A percentile compares a stretch with the other conserved stretches of the same genome.
phyloP scores from a whole-genome alignment of 1,284 basidiomycete genomes.

The Tausonia pullulans region DNA sequence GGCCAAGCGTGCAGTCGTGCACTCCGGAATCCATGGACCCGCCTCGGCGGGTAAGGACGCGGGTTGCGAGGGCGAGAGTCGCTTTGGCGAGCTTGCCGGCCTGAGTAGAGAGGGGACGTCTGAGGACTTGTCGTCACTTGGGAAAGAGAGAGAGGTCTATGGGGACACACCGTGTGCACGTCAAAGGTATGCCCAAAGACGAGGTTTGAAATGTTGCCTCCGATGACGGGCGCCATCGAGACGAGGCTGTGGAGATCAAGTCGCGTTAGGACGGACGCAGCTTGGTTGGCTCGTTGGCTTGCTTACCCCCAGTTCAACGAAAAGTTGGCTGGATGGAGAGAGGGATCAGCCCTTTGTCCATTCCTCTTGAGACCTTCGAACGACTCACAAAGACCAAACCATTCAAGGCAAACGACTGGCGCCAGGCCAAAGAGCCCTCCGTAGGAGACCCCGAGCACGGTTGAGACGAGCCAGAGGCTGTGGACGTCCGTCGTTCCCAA shows the following conservation, averaged over 20 bases:
- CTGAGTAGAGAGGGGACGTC: background rate
- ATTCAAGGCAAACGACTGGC: conserved; percentile 68
- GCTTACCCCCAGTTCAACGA: conserved; percentile 71
- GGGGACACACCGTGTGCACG: conserved; percentile 33
- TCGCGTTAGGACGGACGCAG: conserved; percentile 45
- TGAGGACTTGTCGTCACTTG: background rate
- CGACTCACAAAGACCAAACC: conserved; percentile 50
- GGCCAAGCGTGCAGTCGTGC: conserved; percentile 14
- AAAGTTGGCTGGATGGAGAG: conserved; percentile 45
- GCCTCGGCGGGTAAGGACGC: background rate
- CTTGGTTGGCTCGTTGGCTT: conserved; percentile 20
- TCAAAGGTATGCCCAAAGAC: conserved; percentile 72
- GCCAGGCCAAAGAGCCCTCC: conserved; percentile 65
- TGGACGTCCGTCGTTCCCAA: conserved; percentile 48
- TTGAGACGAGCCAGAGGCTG: conserved; percentile 63
- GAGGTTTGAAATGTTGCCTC: conserved; percentile 73
- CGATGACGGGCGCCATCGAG: conserved; percentile 47
- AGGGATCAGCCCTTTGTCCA: background rate
- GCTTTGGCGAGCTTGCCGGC: background rate
- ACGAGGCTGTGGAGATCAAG: background rate
- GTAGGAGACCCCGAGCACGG: conserved; percentile 59
- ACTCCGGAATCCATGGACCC: background rate
- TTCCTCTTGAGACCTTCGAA: background rate
- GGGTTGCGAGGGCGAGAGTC: background rate
- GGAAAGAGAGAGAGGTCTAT: conserved; percentile 37